Base-by-base conservation (phyloP, 306 rosid genomes). In the Arachis hypogaea region DNA sequence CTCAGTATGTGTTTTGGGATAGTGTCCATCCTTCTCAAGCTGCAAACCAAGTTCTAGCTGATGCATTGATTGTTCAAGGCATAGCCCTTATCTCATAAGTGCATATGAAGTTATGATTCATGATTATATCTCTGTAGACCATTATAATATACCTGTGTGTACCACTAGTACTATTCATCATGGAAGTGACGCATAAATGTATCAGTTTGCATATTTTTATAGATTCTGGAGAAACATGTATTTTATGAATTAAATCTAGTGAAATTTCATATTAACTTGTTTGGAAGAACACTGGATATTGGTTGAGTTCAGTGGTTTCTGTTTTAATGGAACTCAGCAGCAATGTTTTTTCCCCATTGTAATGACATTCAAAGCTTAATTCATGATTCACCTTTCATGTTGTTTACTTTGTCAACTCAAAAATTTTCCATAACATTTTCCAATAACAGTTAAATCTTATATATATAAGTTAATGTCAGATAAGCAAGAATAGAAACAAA, bases 1-100 rank as follows among this genome's bases (percentile, higher is more conserved):
- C 92, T 40, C 85, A 84, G 10, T 92, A 87, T 71, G 97, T 89
- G 82, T 89, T 92, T 76, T 88, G 93, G 90, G 97, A 92, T 73
- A 85, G 93, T 10, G 97, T 87, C 60, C 97, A 92, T 82, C 96
- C 97, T 66, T 86, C 96, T 54, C 75, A 92, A 75, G 93, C 93
- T 54, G 93, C 97, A 51, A 92, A 92, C 67, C 85, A 81, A 59
- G 81, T 92, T 77, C 82, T 89, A 68, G 93, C 97, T 7, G 93
- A 89, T 80, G 84, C 90, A 30, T 63, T 92, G 82, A 63, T 92
- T 50, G 0, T 45, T 72, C 96, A 92, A 74, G 97, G 97, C 73
- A 75, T 92, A 9, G 3, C 84, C 84, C 92, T 89, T 68, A 73
- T 92, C 67, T 47, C 81, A 64, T 80, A 81, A 78, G 75, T 33